These are phyloP conservation scores for Yamadazyma dendronema DNA, from an alignment of 1,139 yeast species.

Conservation along the genomic window DNA sequence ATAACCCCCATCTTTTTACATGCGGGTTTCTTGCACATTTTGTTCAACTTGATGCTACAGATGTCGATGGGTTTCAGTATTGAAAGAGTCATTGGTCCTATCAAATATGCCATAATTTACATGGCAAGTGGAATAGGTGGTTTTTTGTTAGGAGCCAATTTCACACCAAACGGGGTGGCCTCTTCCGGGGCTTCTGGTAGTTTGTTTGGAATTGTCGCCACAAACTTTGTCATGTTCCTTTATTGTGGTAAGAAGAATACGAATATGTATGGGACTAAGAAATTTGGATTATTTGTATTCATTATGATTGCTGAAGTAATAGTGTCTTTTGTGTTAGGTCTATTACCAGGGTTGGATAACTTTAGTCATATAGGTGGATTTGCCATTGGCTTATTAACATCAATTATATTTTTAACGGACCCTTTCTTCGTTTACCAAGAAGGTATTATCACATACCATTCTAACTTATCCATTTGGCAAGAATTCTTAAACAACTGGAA, in stretches of 20 bases:
- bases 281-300: slow-evolving; percentile 42
- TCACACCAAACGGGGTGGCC: slow-evolving; percentile 67
- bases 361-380: slow-evolving; percentile 80
- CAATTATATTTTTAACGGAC: slow-evolving; percentile 54
- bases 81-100: slow-evolving; percentile 58
- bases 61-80: slow-evolving; percentile 59
- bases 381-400: slow-evolving; percentile 56
- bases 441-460: slow-evolving; percentile 41
- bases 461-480: slow-evolving; percentile 35
- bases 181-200: slow-evolving; percentile 79
- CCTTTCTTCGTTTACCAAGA: slow-evolving; percentile 51
- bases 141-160: slow-evolving; percentile 68
- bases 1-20: slow-evolving; percentile 73
- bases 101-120: slow-evolving; percentile 58
- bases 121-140: slow-evolving; percentile 66
- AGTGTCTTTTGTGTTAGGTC: slow-evolving; percentile 61
- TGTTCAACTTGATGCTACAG: slow-evolving; percentile 64
- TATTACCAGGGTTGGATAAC: slow-evolving; percentile 74
- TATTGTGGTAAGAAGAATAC: slow-evolving; percentile 52
- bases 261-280: slow-evolving; percentile 42
- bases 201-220: slow-evolving; percentile 66
- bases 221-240: slow-evolving; percentile 57
- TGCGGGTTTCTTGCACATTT: slow-evolving; percentile 71
- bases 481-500: slow-evolving; percentile 46
- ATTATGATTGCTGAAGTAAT: slow-evolving; percentile 57